Evolutionary conservation across 2,329 filamentous ascomycete genomes (phyloP), one percentile per base, ranked within the genome.

Genomic region (Colletotrichum spinosum): DNA sequence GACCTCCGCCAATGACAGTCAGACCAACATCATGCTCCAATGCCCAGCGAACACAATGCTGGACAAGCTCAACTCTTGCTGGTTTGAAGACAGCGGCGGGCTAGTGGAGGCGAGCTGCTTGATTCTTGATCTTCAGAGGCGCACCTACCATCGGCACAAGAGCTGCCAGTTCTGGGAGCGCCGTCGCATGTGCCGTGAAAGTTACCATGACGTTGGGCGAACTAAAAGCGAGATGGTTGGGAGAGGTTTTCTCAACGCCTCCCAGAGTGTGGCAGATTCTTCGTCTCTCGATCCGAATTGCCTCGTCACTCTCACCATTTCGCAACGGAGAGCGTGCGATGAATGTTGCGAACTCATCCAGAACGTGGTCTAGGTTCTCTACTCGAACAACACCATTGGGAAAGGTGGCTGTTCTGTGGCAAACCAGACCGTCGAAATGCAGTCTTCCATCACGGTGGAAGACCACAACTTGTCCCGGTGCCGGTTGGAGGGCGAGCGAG

Each of bases 41-140:
- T 69, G 87, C 86, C 88, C 86, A 90, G 70, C 45, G 71, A 55
- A 89, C 81, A 67, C 87, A 89, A 4, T 78, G 51, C 69, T 88
- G 86, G 45, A 90, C 70, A 0, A 89, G 81, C 42, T 13, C 39
- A 33, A 86, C 51, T 2, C 80, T 70, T 57, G 72, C 82, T 9
- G 87, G 88, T 65, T 73, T 76, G 11, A 84, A 41, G 37, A 85
- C 74, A 0, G 76, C 67, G 7, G 85, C 80, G 0, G 84, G 79
- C n/a, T 56, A 74, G 59, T 79, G 77, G 9, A 76, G 70, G 15
- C 78, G 75, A 68, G 85, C 86, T 67, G 88, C 79, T 7, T 78
- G 67, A 65, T 83, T 89, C 73, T 89, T 88, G 17, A 88, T 69
- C 7, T 37, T 68, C 66, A 41, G 75, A 34, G 70, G 60, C 25